These are phyloP conservation scores for Tricholoma terreum DNA, from an alignment of 768 basidiomycete species.

Conservation along the genomic window DNA sequence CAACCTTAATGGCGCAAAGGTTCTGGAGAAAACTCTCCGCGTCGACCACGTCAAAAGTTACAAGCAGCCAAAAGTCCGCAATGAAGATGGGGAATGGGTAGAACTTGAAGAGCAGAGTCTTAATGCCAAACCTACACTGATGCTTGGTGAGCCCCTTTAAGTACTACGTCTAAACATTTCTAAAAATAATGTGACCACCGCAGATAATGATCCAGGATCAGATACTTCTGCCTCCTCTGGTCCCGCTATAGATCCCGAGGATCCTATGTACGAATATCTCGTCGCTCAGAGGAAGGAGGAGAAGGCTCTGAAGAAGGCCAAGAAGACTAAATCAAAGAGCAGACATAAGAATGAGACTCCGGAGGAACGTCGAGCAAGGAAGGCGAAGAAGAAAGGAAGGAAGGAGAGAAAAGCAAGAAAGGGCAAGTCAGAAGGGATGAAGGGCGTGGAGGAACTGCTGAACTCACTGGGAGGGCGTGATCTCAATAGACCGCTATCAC, in stretches of 20 bases:
- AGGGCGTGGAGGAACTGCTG: constrained; percentile 66
- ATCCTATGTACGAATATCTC: constrained; percentile 96
- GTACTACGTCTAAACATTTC: not conserved
- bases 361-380: constrained; percentile 73
- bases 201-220: constrained; percentile 52
- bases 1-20: constrained; percentile 93
- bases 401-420: constrained; percentile 64
- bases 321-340: constrained; percentile 59
- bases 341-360: constrained; percentile 75
- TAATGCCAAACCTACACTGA: constrained; percentile 78
- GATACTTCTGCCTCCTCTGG: constrained; percentile 65
- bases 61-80: constrained; percentile 77
- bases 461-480: constrained; percentile 42
- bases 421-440: constrained; percentile 57
- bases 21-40: constrained; percentile 81
- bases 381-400: constrained; percentile 52
- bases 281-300: constrained; percentile 71
- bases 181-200: constrained; percentile 1
- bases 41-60: constrained; percentile 94
- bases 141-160: constrained; percentile 48
- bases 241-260: constrained; percentile 86
- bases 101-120: constrained; percentile 84
- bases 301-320: constrained; percentile 62
- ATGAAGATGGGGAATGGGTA: constrained; percentile 80
- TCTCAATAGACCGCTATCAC: constrained; percentile 20